Percentiles rank a stretch among this genome's conserved stretches.
These are phyloP conservation scores for Omphalotus olearius DNA, from an alignment of 1,284 basidiomycete genomes.

Conservation along the genomic window DNA sequence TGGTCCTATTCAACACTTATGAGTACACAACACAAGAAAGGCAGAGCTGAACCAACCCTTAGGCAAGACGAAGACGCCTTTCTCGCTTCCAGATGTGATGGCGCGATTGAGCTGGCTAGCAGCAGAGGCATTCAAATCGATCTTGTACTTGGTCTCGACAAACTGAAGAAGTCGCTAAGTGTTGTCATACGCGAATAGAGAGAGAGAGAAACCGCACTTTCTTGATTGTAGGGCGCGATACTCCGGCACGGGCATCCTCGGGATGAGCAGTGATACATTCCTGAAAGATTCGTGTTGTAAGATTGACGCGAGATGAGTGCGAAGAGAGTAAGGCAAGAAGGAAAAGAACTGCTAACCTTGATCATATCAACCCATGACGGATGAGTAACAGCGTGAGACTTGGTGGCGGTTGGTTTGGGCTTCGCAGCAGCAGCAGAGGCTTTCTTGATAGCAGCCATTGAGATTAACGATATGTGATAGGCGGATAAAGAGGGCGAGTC, in stretches of 20 bases:
- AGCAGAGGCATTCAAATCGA: constrained; percentile 57
- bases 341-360: constrained; percentile 33
- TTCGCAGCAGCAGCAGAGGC: constrained; percentile 29
- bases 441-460: constrained; percentile 29
- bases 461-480: constrained; percentile 15
- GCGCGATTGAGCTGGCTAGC: constrained; percentile 67
- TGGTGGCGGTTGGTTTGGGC: constrained; percentile 27
- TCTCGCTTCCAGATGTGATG: constrained; percentile 64
- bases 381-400: constrained; percentile 34
- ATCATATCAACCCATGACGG: constrained; percentile 53
- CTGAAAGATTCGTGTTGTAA: constrained; percentile 21
- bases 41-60: constrained; percentile 45
- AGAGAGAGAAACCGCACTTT: constrained; percentile 44
- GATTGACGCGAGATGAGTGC: constrained; percentile 14
- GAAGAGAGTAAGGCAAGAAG: constrained; percentile 7
- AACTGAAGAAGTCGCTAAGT: constrained; percentile 37
- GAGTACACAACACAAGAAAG: constrained; percentile 20
- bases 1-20: constrained; percentile 57
- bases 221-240: constrained; percentile 75
- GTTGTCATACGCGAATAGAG: constrained; percentile 14
- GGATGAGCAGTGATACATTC: constrained; percentile 67
- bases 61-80: constrained; percentile 62
- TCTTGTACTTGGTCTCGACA: constrained; percentile 59
- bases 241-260: constrained; percentile 61
- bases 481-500: constrained; percentile 13